phyloP scores from a whole-genome alignment of 192 early-diverging fungal genomes.

The Entomortierella lignicola region DNA sequence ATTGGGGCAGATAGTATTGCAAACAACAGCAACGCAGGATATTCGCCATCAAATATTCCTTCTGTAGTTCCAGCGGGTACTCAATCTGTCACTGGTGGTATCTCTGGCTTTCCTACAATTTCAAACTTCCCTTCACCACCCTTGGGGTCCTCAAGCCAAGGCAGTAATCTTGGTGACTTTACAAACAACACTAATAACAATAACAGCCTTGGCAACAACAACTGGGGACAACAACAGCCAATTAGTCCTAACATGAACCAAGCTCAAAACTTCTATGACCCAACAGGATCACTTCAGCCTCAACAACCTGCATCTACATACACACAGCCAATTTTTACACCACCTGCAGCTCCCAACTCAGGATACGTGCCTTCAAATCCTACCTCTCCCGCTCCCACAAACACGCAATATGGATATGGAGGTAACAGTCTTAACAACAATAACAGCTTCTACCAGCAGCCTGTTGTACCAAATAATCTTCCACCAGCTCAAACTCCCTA shows the following conservation, averaged over 20 bases:
- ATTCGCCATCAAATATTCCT: neutral
- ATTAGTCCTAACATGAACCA: slow-evolving; percentile 20
- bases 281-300: slow-evolving; percentile 19
- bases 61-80: neutral
- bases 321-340: slow-evolving; percentile 17
- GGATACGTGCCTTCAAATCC: slow-evolving; percentile 19
- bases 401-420: slow-evolving; percentile 12
- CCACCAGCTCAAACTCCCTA: slow-evolving; percentile 21
- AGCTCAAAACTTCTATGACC: slow-evolving; percentile 18
- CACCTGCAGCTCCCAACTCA: slow-evolving; percentile 11
- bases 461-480: slow-evolving; percentile 2
- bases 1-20: neutral
- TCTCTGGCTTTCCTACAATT: slow-evolving; percentile 31
- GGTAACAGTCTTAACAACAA: neutral
- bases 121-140: slow-evolving; percentile 48
- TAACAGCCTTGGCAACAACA: neutral
- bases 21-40: slow-evolving; percentile 1
- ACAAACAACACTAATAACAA: slow-evolving; percentile 6
- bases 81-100: neutral
- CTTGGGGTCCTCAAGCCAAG: slow-evolving; percentile 10
- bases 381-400: neutral
- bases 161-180: neutral
- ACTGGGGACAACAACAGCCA: slow-evolving; percentile 8
- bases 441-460: slow-evolving; percentile 14
- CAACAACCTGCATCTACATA: too few relatives aligned